Evolutionary conservation across 768 basidiomycete species (phyloP), one percentile per base, ranked within the genome.

Genomic region (Saitozyma sp.): DNA sequence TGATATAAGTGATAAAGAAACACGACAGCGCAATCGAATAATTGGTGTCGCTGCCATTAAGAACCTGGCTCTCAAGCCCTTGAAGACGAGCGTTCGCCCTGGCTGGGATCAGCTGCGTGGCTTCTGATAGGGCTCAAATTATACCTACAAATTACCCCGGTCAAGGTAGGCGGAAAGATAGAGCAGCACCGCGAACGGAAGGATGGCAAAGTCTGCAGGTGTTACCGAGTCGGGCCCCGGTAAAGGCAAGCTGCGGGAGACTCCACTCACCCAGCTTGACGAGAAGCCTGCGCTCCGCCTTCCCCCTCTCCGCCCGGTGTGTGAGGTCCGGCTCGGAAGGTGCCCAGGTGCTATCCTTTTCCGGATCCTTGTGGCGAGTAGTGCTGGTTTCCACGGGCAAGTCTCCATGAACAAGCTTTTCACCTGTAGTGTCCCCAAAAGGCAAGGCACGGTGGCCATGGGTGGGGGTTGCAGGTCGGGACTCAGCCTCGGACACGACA

Each of bases 91-190:
- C 78, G 55, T 80, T 80, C 11, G 75, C 78, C 29, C 29, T 37
- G 37, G 54, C 20, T 29, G 29, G 29, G 29, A 29, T 29, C 29
- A 29, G 29, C 29, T 29, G n/a, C 29, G 29, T 29, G 5, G 29
- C 29, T 2, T 29, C 29, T 29, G 29, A 29, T 29, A 29, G 29
- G 29, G 5, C 29, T 5, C 29, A 29, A 5, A 5, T 2, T 2
- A 29, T 48, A 66, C 68, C 38, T 61, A 66, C 6, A 78, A 45
- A 46, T 78, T 78, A 1, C 79, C 76, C 29, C 80, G 62, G 46
- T 80, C 80, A 19, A 80, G 70, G 57, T 79, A 81, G 4, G 78
- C 80, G 0, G 72, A 66, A 13, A 78, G 61, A 60, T 80, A 80
- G 29, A 80, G 70, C 9, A 79, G 63, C 4, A 70, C 70, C 3